These are phyloP conservation scores for Macroventuria anomochaeta DNA, from an alignment of 2,329 filamentous ascomycete genomes.

Conservation along the genomic window DNA sequence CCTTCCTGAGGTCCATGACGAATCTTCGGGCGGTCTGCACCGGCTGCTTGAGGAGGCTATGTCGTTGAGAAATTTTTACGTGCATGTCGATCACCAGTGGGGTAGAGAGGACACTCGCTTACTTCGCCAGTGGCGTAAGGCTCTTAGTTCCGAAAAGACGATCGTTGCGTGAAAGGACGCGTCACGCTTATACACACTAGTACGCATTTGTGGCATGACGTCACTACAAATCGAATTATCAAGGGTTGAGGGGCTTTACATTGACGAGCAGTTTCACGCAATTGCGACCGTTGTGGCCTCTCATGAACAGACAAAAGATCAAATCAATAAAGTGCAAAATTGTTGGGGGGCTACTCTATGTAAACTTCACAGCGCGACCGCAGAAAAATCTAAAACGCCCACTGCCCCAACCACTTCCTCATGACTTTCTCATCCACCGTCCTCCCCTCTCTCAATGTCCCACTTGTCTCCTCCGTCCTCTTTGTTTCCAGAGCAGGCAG, in stretches of 20 bases:
- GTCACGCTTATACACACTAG: no score
- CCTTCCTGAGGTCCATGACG: neutral
- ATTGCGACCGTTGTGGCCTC: no score
- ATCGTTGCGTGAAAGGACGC: no score
- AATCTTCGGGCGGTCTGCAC: neutral
- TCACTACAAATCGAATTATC: no score
- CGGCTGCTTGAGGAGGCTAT: neutral
- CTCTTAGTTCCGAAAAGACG: no score
- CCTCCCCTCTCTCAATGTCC: neutral
- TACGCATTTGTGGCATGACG: no score
- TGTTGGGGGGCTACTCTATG: no score
- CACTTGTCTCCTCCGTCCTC: neutral
- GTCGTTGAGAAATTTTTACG: neutral
- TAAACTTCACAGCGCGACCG: no score
- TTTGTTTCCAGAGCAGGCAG: conserved; percentile 11
- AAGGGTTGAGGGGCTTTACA: no score
- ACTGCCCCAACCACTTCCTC: conserved; percentile 11
- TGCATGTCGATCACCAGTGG: neutral
- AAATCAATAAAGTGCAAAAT: no score
- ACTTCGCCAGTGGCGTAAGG: neutral
- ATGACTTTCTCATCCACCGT: neutral
- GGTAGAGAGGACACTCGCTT: neutral
- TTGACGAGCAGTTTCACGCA: no score
- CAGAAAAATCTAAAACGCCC: conserved; percentile 11
- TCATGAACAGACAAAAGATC: no score